Base-by-base conservation (phyloP, 2,329 filamentous ascomycete genomes). In the Grosmannia clavigera region DNA sequence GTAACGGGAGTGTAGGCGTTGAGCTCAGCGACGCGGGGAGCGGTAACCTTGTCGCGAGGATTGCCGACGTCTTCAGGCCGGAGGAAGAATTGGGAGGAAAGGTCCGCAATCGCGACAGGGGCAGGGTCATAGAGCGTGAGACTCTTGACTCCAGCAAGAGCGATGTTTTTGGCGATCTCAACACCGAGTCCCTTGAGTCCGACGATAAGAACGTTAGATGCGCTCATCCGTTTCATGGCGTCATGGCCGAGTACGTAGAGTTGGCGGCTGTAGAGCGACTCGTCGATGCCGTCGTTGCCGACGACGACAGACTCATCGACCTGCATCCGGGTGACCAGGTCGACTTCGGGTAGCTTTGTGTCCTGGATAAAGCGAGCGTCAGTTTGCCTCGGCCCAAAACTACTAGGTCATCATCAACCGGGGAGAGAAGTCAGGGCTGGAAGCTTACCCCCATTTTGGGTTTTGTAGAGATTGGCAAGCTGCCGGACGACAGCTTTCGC, bases 221-320 rank as follows among this genome's bases (percentile, higher is more conserved):
- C 89, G 69, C 92, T 84, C 94, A 99, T 99, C 69, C 94, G 91
- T 81, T 95, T 97, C 94, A 99, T 99, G 66, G 94, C 94, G 74
- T 86, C 84, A 68, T 87, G 84, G 64, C 84, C 84, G 58, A 86
- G 73, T 62, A 87, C 85, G 70, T 87, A 87, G 67, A 88, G 84
- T 75, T 88, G 85, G 70, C 85, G 81, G 71, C 84, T 87, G 77
- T 88, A 88, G 67, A 88, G 82, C 60, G 84, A 85, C 71, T 88
- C 85, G 67, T 88, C 85, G 76, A 88, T 88, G 64, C 86, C 83
- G 70, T 70, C 73, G 65, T 78, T 80, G 48, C 78, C 71, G 55
- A 33, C 48, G 5, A 22, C 35, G 5, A 27, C 55, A 43, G 82
- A 80, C 64, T 82, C 78, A 72, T 86, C 83, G 66, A 86, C 81